Evolutionary conservation across 2,329 filamentous ascomycete species (phyloP), one percentile per base, ranked within the genome.

Genomic region (Paradendryphiella salina): DNA sequence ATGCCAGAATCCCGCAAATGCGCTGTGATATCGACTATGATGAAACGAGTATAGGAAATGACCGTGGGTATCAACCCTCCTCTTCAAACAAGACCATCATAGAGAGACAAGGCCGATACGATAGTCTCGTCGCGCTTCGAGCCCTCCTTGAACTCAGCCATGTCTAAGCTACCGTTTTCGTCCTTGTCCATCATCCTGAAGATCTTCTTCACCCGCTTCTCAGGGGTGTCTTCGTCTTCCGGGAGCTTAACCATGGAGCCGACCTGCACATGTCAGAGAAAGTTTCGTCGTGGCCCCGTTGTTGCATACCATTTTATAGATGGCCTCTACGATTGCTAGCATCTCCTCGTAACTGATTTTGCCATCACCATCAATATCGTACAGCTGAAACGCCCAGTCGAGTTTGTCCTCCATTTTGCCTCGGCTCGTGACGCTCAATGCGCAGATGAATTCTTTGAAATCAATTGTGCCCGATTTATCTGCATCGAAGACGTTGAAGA

Each of bases 141-240:
- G 63, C 94, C 94, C 78, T 99, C 94, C 79, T 97, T 97, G 82
- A 99, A 99, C 75, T 99, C 94, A 55, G 92, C 88, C 83, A 96
- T 93, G 73, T 97, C 93, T 66, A 99, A 79, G 70, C 89, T 95
- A 65, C 93, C 94, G 72, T 97, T 97, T 79, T 97, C 93, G 74
- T 99, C 94, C 82, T 99, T 99, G 81, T 99, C 94, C 94, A 99
- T 99, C 94, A 97, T 97, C 69, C 88, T 83, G 82, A 99, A 99
- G 75, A 99, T 97, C 82, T 99, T 99, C 76, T 82, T 86, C 57
- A 99, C 94, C 59, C 94, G 88, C 81, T 99, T 99, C 81, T 97
- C 93, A 14, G 94, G 94, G 50, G 94, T 99, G 77, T 99, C 93
- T 79, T 99, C 94, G 77, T 99, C 94, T 75, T 96, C 91, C 44